Percentiles rank a stretch among this genome's conserved stretches.
Conservation (phyloP, 108 stramenopile species). For the Pseudonitzschia multiseries region DNA sequence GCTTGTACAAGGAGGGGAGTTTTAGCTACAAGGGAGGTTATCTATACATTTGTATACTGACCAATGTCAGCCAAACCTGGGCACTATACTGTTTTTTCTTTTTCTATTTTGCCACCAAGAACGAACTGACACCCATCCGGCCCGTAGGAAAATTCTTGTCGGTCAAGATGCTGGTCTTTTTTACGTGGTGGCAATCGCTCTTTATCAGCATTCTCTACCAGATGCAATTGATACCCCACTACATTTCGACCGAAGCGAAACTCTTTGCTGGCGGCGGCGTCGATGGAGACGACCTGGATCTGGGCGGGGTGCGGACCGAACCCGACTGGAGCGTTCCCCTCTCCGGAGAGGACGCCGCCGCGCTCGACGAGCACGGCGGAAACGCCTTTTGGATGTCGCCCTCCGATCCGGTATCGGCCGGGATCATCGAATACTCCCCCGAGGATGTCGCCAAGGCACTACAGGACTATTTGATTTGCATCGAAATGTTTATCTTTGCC, state of each 20-base stretch:
- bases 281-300: slow-evolving; percentile 18
- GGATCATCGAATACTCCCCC: slow-evolving; percentile 19
- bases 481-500: slow-evolving; percentile 96
- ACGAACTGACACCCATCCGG: slow-evolving; percentile 85
- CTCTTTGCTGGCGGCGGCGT: slow-evolving; percentile 6
- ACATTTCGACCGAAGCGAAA: slow-evolving; percentile 22
- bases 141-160: slow-evolving; percentile 94
- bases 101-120: slow-evolving; percentile 91
- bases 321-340: slow-evolving; percentile 21
- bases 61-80: slow-evolving; percentile 93
- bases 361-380: slow-evolving; percentile 31
- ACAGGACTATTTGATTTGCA: slow-evolving; percentile 96
- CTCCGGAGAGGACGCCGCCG: slow-evolving; percentile 24
- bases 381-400: slow-evolving; percentile 19
- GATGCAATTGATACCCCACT: slow-evolving; percentile 83
- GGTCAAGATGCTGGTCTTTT: slow-evolving; percentile 95
- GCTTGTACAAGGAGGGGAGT: slow-evolving; percentile 89
- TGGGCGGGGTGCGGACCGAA: neutral
- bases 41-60: slow-evolving; percentile 85
- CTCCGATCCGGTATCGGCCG: neutral
- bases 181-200: slow-evolving; percentile 95
- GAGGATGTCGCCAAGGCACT: slow-evolving; percentile 94
- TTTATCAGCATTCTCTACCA: slow-evolving; percentile 80
- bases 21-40: slow-evolving; percentile 79
- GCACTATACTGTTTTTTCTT: slow-evolving; percentile 95